These are phyloP conservation scores for Emergomyces orientalis DNA, from an alignment of 2,329 filamentous ascomycete genomes.

Conservation along the genomic window DNA sequence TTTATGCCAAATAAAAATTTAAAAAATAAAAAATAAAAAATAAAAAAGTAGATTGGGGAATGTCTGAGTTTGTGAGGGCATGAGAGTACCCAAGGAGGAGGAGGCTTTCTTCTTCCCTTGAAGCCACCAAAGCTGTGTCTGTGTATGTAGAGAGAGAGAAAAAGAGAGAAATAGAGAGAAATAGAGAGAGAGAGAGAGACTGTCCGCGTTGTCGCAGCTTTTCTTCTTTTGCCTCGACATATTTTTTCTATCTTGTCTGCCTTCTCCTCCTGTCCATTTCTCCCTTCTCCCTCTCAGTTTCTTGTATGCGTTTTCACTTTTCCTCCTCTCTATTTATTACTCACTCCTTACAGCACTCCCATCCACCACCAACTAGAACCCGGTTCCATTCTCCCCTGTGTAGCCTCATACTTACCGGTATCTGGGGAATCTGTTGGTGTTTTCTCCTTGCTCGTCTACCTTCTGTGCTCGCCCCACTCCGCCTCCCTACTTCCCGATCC, in stretches of 20 bases:
- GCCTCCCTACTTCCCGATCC: background rate
- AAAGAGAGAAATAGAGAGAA: no score
- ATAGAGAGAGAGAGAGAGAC: no score
- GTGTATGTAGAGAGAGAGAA: no score
- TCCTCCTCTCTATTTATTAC: background rate
- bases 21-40: background rate
- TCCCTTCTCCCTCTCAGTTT: background rate
- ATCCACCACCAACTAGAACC: background rate
- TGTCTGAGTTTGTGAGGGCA: no score
- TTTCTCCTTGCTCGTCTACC: background rate
- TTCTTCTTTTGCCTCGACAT: no score
- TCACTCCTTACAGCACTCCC: background rate
- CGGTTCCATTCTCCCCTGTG: background rate
- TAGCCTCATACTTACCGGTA: background rate
- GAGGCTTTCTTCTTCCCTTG: no score
- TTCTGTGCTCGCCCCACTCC: slow-evolving; percentile 1
- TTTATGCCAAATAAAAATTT: no score
- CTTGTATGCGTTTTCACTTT: no score
- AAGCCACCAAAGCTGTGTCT: no score
- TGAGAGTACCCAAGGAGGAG: background rate
- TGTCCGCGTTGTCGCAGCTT: no score
- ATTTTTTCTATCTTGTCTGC: background rate
- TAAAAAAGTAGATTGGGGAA: no score
- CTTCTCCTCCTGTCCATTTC: background rate
- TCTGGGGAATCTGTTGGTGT: background rate